These are phyloP conservation scores for Lodderomyces beijingensis DNA, from an alignment of 1,139 yeast species.

Conservation along the genomic window DNA sequence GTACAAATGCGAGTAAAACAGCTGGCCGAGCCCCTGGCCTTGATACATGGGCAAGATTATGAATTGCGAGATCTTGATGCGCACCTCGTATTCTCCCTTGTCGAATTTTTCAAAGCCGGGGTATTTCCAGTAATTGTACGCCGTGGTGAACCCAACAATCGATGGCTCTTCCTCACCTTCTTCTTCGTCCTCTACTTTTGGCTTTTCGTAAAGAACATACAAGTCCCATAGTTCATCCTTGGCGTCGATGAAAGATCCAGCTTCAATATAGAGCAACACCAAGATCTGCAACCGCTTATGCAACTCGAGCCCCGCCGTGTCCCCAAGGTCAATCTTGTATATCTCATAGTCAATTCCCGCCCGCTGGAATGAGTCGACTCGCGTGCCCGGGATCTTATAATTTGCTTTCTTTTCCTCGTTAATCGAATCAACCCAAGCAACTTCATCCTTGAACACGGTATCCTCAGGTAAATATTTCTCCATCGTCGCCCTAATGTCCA, in stretches of 20 bases:
- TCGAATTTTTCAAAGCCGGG: conserved; percentile 59
- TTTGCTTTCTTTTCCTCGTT: conserved; percentile 39
- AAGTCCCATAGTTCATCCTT: conserved; percentile 72
- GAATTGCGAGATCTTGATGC: conserved; percentile 86
- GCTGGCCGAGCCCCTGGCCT: conserved; percentile 64
- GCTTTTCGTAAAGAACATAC: conserved; percentile 43
- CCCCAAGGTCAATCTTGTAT: conserved; percentile 37
- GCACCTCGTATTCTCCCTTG: conserved; percentile 31
- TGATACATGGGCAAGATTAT: conserved; percentile 79
- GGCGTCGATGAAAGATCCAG: conserved; percentile 83
- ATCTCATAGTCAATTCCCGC: conserved; percentile 30
- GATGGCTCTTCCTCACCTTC: conserved; percentile 32
- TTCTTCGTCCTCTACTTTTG: no score
- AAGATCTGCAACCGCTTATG: conserved; percentile 74
- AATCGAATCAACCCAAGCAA: conserved; percentile 56
- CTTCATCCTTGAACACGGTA: conserved; percentile 60
- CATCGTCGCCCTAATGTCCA: conserved; percentile 50
- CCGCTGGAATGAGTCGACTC: conserved; percentile 31
- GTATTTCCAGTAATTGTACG: conserved; percentile 80
- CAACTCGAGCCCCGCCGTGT: conserved; percentile 44
- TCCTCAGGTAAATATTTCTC: conserved; percentile 57
- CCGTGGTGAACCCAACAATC: conserved; percentile 77
- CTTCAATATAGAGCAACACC: conserved; percentile 83
- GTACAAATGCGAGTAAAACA: conserved; percentile 55
- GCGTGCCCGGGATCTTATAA: conserved; percentile 47